Evolutionary conservation across 306 rosid genomes (phyloP).

Genomic region (Begonia masoniana): DNA sequence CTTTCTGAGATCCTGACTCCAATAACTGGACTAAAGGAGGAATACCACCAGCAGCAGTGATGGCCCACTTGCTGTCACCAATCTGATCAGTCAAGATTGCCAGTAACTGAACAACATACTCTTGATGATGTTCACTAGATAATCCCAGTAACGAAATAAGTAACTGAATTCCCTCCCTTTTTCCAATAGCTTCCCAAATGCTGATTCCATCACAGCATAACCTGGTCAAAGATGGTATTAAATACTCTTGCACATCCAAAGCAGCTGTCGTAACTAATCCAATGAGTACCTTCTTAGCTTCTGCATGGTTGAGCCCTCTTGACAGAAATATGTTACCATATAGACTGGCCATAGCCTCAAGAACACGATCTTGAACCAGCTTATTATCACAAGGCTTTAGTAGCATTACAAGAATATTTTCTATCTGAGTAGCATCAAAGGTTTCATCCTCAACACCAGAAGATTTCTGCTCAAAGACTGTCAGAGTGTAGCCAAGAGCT

Average conservation of each 20-base stretch:
- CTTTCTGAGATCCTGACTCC: constrained; percentile 86
- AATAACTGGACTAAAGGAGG: constrained; percentile 89
- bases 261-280: constrained; percentile 87
- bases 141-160: constrained; percentile 75
- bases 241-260: constrained; percentile 63
- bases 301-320: constrained; percentile 54
- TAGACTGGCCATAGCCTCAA: constrained; percentile 95
- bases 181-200: constrained; percentile 84
- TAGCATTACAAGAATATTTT: constrained; percentile 66
- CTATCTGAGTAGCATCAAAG: constrained; percentile 55
- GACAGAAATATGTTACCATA: constrained; percentile 75
- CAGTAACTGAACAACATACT: constrained; percentile 79
- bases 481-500: constrained; percentile 84
- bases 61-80: constrained; percentile 98
- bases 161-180: constrained; percentile 90
- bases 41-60: constrained; percentile 98
- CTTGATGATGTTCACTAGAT: constrained; percentile 95
- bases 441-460: constrained; percentile 30
- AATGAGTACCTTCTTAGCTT: constrained; percentile 73
- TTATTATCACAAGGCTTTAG: constrained; percentile 69
- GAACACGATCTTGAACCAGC: constrained; percentile 80
- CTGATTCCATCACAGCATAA: constrained; percentile 66
- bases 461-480: constrained; percentile 59
- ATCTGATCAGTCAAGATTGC: constrained; percentile 74
- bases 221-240: constrained; percentile 63